Evolutionary conservation across 2,329 filamentous ascomycete species (phyloP).

Genomic region (Gliomastix tumulicola): DNA sequence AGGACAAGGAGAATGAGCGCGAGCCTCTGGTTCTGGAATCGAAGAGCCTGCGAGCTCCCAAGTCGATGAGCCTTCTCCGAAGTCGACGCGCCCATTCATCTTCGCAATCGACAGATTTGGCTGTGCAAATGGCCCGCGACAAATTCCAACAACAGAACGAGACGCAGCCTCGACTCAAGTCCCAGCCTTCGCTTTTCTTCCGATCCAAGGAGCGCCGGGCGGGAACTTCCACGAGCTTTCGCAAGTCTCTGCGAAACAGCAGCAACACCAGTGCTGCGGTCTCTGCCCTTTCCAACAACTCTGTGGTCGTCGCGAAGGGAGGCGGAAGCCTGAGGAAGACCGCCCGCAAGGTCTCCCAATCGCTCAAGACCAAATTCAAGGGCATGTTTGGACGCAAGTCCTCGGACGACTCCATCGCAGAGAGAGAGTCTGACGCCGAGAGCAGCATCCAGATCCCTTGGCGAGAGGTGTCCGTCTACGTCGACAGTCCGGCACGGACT

Average conservation of each 20-base stretch:
- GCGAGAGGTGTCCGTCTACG: too few species aligned
- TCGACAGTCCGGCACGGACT: too few species aligned
- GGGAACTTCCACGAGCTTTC: constrained; percentile 27
- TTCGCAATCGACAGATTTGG: constrained; percentile 15
- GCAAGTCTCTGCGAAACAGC: constrained; percentile 42
- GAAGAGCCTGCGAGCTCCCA: constrained; percentile 40
- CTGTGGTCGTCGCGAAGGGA: constrained; percentile 14
- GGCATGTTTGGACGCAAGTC: constrained; percentile 19
- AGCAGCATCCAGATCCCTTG: neutral
- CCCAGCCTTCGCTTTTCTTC: constrained; percentile 37
- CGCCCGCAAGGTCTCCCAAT: constrained; percentile 55
- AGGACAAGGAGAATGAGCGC: too few species aligned
- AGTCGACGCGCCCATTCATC: constrained; percentile 16
- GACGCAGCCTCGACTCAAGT: constrained; percentile 24
- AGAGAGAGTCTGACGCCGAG: too few species aligned
- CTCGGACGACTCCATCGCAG: neutral
- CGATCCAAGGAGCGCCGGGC: constrained; percentile 25
- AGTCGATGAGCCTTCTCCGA: constrained; percentile 48
- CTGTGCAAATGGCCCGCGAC: constrained; percentile 26
- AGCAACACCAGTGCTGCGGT: constrained; percentile 29
- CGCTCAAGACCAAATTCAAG: constrained; percentile 55
- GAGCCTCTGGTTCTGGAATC: too few species aligned
- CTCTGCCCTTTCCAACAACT: constrained; percentile 17
- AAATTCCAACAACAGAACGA: constrained; percentile 24
- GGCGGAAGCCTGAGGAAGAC: constrained; percentile 37